These are phyloP conservation scores for Leishmania mexicana DNA, from an alignment of 208 protist genomes.

Conservation along the genomic window DNA sequence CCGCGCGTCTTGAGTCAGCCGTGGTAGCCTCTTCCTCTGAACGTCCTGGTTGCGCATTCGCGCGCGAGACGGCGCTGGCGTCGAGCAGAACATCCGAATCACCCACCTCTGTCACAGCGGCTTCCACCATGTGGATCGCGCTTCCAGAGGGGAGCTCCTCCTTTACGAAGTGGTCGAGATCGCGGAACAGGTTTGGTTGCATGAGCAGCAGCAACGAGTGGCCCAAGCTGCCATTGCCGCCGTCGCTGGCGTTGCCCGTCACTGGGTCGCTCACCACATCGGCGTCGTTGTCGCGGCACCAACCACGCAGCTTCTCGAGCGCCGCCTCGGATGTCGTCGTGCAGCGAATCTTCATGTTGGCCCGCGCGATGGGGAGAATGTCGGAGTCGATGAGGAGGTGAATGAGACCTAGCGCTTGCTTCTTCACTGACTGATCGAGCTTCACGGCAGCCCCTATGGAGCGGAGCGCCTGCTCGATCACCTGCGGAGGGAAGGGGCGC, in stretches of 20 bases:
- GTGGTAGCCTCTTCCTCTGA: constrained; percentile 5
- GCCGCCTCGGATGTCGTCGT: constrained; percentile 45
- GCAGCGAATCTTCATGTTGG: constrained; percentile 94
- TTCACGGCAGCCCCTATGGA: constrained; percentile 94
- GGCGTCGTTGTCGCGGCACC: constrained; percentile 58
- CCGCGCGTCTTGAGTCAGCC: not conserved
- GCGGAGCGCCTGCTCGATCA: constrained; percentile 96
- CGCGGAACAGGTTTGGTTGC: constrained; percentile 76
- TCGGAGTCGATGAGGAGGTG: constrained; percentile 81
- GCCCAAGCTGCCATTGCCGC: not conserved
- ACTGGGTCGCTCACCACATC: constrained; percentile 39
- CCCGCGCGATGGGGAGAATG: constrained; percentile 93
- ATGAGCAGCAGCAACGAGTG: constrained; percentile 62
- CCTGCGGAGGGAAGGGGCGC: constrained; percentile 78
- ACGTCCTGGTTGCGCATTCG: constrained; percentile 20
- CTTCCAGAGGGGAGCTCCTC: constrained; percentile 57
- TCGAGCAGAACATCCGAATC: constrained; percentile 34
- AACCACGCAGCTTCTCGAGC: constrained; percentile 48
- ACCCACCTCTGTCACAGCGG: constrained; percentile 59
- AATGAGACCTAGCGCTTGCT: constrained; percentile 95
- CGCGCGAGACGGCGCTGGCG: constrained; percentile 15
- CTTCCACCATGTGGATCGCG: constrained; percentile 77
- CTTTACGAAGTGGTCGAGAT: constrained; percentile 78
- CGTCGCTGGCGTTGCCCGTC: constrained; percentile 1
- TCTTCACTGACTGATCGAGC: constrained; percentile 91